Evolutionary conservation across 176 grass and related monocot genomes (phyloP), one percentile per base, ranked within the genome.

Genomic region (Dactylis glomerata): DNA sequence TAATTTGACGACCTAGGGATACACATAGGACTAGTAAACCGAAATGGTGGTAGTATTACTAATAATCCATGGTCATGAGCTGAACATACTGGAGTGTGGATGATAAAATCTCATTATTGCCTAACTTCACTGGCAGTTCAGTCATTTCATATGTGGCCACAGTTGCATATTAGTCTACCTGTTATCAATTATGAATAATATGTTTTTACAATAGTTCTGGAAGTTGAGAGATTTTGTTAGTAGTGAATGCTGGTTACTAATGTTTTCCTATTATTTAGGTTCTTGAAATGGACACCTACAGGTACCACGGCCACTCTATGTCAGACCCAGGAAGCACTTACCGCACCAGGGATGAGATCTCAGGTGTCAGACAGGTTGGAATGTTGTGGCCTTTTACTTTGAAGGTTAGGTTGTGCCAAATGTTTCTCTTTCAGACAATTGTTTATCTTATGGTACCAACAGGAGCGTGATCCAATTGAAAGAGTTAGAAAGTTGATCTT

Each of bases 211-310:
- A 75, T 75, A 51, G 72, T 50, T 74, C 32, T 19, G 17, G 16
- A 14, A 22, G 45, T 75, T 8, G 16, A 51, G 45, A 31, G 30
- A 75, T 83, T 44, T 54, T 30, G 42, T 40, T 55, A 77, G 33
- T 66, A 41, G 20, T 83, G 23, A 26, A 65, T 90, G 32, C 19
- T 82, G 10, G 9, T 74, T 83, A 68, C 23, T 80, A 75, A 80
- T 79, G 20, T 13, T 20, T 42, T 46, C 12, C 8, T 3, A 22
- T 33, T 89, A 10, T 85, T 75, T 85, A 98, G 96, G 94, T 98
- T 83, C 93, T 98, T 92, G 96, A 98, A 87, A 98, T 98, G 96
- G 96, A 98, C 79, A 98, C 96, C 52, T 98, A 98, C 87, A 93
- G 93, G 70, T 98, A 98, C 86, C 93, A 98, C 65, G 96, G 96